Evolutionary conservation across 2,329 filamentous ascomycete species (phyloP).

Genomic region (Aspergillus alliaceus): DNA sequence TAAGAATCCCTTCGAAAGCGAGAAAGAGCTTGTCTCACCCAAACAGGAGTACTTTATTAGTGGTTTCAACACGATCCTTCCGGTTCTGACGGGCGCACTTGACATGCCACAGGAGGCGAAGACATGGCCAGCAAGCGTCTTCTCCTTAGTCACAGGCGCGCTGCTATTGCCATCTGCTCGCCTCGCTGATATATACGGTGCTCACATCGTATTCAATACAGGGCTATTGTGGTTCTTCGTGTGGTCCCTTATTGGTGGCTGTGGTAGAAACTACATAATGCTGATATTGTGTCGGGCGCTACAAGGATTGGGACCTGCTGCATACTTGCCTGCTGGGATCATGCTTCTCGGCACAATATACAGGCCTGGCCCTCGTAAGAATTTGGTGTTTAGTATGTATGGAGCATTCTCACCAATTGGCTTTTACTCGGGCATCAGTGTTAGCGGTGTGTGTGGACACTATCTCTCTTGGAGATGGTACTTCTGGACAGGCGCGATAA

Average conservation of each 20-base stretch:
- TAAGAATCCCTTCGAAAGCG: neutral
- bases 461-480: slow-evolving; percentile 10
- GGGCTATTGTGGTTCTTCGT: slow-evolving; percentile 6
- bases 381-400: slow-evolving; percentile 10
- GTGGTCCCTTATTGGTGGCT: slow-evolving; percentile 5
- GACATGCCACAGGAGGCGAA: slow-evolving; percentile 6
- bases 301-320: slow-evolving; percentile 6
- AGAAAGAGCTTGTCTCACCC: neutral
- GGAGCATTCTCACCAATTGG: slow-evolving; percentile 10
- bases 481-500: slow-evolving; percentile 6
- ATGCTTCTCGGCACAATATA: slow-evolving; percentile 10
- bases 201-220: slow-evolving; percentile 4
- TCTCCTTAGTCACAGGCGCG: slow-evolving; percentile 10
- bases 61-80: slow-evolving; percentile 7
- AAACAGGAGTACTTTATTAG: neutral
- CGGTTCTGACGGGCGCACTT: neutral
- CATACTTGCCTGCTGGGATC: slow-evolving; percentile 2
- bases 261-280: slow-evolving; percentile 8
- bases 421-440: slow-evolving; percentile 8
- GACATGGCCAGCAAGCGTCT: slow-evolving; percentile 11
- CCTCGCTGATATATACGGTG: slow-evolving; percentile 7
- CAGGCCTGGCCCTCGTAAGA: slow-evolving; percentile 8
- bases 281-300: slow-evolving; percentile 11
- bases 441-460: slow-evolving; percentile 1
- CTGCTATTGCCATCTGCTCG: slow-evolving; percentile 7